A percentile compares a stretch with the other conserved stretches of the same genome.
Evolutionary conservation across 768 basidiomycete species (phyloP).

Genomic region (Macrolepiota albuminosa): DNA sequence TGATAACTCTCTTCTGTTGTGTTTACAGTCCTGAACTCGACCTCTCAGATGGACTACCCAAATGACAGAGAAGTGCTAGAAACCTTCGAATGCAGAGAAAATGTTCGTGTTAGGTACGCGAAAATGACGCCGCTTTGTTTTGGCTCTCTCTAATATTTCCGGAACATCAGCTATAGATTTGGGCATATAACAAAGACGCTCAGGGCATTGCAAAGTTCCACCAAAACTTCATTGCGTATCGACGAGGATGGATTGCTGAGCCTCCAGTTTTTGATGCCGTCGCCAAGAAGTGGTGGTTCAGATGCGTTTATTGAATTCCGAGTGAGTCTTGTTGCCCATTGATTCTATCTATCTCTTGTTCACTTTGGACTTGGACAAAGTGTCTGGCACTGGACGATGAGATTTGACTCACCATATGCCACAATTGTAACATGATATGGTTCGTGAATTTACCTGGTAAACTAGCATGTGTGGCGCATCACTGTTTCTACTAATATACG

Average conservation of each 20-base stretch:
- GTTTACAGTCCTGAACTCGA: background rate
- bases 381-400: slow-evolving; percentile 41
- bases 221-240: slow-evolving; percentile 86
- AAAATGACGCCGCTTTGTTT: background rate
- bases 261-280: slow-evolving; percentile 86
- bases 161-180: slow-evolving; percentile 68
- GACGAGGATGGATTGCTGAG: slow-evolving; percentile 79
- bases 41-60: slow-evolving; percentile 85
- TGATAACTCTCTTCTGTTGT: slow-evolving; percentile 2
- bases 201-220: slow-evolving; percentile 75
- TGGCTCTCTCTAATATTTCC: background rate
- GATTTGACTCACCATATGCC: slow-evolving; percentile 7
- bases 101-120: slow-evolving; percentile 64
- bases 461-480: no score
- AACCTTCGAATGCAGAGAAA: slow-evolving; percentile 73
- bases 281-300: slow-evolving; percentile 32
- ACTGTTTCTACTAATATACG: background rate
- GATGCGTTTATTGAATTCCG: slow-evolving; percentile 85
- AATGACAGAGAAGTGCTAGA: slow-evolving; percentile 90
- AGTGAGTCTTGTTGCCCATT: slow-evolving; percentile 41
- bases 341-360: background rate
- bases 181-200: slow-evolving; percentile 68
- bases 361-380: slow-evolving; percentile 21
- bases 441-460: background rate
- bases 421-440: background rate